Evolutionary conservation across 2,329 filamentous ascomycete species (phyloP).

Genomic region (Exophiala xenobiotica): DNA sequence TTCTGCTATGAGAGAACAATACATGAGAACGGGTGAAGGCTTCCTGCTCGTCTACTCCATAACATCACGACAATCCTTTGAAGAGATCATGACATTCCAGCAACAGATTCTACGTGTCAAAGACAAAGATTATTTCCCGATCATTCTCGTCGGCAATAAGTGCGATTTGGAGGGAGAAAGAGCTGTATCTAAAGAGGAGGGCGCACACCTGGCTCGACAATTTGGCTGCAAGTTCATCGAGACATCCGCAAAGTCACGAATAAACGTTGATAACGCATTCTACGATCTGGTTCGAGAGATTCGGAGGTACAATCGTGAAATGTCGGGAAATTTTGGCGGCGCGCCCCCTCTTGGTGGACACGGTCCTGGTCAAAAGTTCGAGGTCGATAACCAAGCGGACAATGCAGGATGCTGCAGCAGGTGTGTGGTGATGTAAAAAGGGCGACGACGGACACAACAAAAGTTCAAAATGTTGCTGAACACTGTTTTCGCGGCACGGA

Average conservation of each 20-base stretch:
- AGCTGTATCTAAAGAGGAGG: conserved; percentile 90
- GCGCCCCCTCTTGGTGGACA: conserved; percentile 68
- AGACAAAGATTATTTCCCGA: conserved; percentile 99
- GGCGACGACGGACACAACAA: conserved; percentile 2
- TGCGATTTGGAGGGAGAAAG: conserved; percentile 94
- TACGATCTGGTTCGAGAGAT: conserved; percentile 98
- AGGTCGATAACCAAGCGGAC: conserved; percentile 65
- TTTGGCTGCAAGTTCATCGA: conserved; percentile 99
- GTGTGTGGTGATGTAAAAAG: conserved; percentile 75
- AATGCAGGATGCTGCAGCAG: conserved; percentile 73
- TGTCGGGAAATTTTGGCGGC: conserved; percentile 70
- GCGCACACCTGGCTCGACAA: conserved; percentile 76
- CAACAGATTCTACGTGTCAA: conserved; percentile 98
- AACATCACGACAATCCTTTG: conserved; percentile 93
- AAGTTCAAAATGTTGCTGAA: conserved; percentile 6
- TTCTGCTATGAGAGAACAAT: conserved; percentile 98
- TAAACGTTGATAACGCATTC: conserved; percentile 98
- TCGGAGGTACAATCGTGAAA: conserved; percentile 96
- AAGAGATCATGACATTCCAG: conserved; percentile 98
- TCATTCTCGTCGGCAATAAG: conserved; percentile 99
- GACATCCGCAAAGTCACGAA: conserved; percentile 95
- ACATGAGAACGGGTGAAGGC: conserved; percentile 98
- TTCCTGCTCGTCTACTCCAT: conserved; percentile 98
- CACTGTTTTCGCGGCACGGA: conserved; percentile 14
- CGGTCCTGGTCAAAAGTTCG: conserved; percentile 49